A percentile compares a stretch with the other conserved stretches of the same genome.
Conservation (phyloP, 2,329 filamentous ascomycete genomes). For the Neophaeococcomyces aloes region DNA sequence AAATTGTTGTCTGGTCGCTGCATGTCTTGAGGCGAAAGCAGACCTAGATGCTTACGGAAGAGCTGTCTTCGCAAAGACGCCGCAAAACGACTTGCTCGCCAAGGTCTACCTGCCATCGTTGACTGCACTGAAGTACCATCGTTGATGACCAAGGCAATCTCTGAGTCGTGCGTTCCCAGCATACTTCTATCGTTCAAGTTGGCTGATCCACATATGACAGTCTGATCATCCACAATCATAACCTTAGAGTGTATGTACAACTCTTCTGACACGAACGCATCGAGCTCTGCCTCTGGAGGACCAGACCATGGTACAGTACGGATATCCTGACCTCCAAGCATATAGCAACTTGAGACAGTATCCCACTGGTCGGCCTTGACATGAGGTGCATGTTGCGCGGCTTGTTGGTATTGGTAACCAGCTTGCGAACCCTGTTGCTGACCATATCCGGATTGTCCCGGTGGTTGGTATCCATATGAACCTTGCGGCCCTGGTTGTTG, state of each 20-base stretch:
- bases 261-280: conserved; percentile 53
- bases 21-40: conserved; percentile 62
- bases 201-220: conserved; percentile 74
- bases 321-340: conserved; percentile 65
- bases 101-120: conserved; percentile 68
- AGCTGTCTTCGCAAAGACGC: conserved; percentile 69
- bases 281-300: conserved; percentile 44
- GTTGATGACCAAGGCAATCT: conserved; percentile 81
- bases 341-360: conserved; percentile 69
- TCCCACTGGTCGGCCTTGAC: conserved; percentile 54
- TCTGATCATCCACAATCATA: conserved; percentile 73
- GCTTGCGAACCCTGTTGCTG: conserved; percentile 39
- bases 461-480: conserved; percentile 16
- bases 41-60: conserved; percentile 82
- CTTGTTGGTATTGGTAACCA: conserved; percentile 55
- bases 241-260: conserved; percentile 51
- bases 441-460: conserved; percentile 29
- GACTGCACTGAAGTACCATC: conserved; percentile 62
- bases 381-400: conserved; percentile 45
- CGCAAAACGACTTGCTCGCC: conserved; percentile 69
- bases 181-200: conserved; percentile 91
- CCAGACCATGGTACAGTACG: conserved; percentile 51
- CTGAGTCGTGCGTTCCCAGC: conserved; percentile 78
- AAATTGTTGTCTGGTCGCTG: conserved; percentile 50
- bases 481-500: conserved; percentile 25